These are phyloP conservation scores for Albugo candida DNA, from an alignment of 352 stramenopile species.

Conservation along the genomic window DNA sequence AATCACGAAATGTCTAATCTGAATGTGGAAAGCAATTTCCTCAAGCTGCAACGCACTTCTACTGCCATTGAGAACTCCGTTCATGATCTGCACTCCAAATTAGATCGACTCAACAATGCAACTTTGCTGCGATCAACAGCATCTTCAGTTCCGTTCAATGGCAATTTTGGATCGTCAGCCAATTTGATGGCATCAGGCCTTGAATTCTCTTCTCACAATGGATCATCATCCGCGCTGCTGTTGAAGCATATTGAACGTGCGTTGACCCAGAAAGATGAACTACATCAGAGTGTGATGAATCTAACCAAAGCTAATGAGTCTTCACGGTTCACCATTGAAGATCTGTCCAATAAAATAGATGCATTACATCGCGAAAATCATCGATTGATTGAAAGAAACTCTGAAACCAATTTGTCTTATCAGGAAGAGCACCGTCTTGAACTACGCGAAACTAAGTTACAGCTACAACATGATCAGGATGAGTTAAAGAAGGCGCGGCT, in stretches of 20 bases:
- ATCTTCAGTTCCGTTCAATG: too few relatives aligned
- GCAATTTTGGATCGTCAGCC: too few relatives aligned
- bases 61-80: conserved; percentile 58
- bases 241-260: conserved; percentile 63
- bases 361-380: conserved; percentile 47
- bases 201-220: too few relatives aligned
- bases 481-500: conserved; percentile 13
- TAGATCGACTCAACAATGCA: conserved; percentile 25
- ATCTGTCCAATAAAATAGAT: conserved; percentile 33
- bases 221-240: conserved; percentile 15
- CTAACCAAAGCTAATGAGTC: conserved; percentile 28
- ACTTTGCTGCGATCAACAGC: too few relatives aligned
- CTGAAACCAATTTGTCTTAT: conserved; percentile 41
- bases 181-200: too few relatives aligned
- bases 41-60: conserved; percentile 51
- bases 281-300: conserved; percentile 28
- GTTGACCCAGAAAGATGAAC: conserved; percentile 36
- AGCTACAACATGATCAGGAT: conserved; percentile 38
- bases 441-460: conserved; percentile 24
- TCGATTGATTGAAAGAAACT: conserved; percentile 40
- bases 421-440: conserved; percentile 55
- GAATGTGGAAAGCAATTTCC: conserved; percentile 41
- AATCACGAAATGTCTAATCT: conserved; percentile 1
- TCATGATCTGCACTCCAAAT: conserved; percentile 57
- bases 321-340: conserved; percentile 35